phyloP scores from a whole-genome alignment of 768 basidiomycete genomes.

The Mrakia gelida region DNA sequence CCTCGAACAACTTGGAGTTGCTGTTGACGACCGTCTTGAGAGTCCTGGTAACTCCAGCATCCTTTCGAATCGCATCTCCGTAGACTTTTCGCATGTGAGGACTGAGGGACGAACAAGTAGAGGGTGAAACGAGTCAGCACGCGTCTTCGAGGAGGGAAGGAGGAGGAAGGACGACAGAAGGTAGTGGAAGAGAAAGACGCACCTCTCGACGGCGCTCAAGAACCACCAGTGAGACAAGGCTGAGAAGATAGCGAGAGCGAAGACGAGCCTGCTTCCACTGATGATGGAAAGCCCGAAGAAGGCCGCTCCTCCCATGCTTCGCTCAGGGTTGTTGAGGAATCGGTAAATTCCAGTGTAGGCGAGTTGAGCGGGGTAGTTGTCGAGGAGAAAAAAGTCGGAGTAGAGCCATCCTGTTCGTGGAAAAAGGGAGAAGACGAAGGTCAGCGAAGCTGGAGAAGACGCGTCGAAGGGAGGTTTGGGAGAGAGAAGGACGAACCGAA shows the following conservation, averaged over 20 bases:
- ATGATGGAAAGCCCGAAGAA: slow-evolving; percentile 91
- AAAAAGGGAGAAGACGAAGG: background rate
- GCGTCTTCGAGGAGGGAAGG: background rate
- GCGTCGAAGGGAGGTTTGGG: background rate
- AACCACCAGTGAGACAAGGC: slow-evolving; percentile 96
- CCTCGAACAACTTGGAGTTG: slow-evolving; percentile 71
- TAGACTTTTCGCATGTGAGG: slow-evolving; percentile 99
- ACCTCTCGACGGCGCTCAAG: slow-evolving; percentile 87
- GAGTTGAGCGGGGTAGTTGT: slow-evolving; percentile 80
- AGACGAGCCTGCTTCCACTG: slow-evolving; percentile 87
- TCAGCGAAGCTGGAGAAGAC: background rate
- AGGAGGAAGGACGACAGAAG: background rate
- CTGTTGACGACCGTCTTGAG: slow-evolving; percentile 85
- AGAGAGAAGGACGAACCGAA: slow-evolving; percentile 59
- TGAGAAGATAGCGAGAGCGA: slow-evolving; percentile 73
- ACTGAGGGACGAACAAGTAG: slow-evolving; percentile 47
- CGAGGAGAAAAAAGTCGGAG: slow-evolving; percentile 86
- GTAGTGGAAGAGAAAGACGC: slow-evolving; percentile 41
- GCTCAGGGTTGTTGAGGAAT: slow-evolving; percentile 47
- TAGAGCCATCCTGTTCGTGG: slow-evolving; percentile 83
- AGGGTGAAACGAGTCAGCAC: too few relatives aligned
- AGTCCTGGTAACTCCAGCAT: slow-evolving; percentile 97
- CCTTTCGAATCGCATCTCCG: slow-evolving; percentile 85
- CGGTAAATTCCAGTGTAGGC: slow-evolving; percentile 98
- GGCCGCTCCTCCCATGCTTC: slow-evolving; percentile 85